Evolutionary conservation across 148 eudicot genomes (phyloP).

Genomic region (Silene uniflora): DNA sequence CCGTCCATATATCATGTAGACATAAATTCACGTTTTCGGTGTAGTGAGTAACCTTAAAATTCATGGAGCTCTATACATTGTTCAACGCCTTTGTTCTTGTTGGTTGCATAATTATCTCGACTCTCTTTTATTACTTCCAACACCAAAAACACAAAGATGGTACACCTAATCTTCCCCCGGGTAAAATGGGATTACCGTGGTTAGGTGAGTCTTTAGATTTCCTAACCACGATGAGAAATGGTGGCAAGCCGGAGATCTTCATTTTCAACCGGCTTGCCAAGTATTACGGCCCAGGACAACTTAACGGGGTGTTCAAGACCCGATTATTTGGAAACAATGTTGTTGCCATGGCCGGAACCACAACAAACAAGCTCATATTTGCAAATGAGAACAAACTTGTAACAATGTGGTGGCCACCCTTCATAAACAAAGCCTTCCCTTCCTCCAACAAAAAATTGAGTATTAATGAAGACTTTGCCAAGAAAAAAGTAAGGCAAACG

Average conservation of each 20-base stretch:
- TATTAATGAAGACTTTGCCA: constrained; percentile 16
- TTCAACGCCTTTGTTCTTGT: background rate
- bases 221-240: constrained; percentile 35
- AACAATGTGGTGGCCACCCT: constrained; percentile 37
- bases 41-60: background rate
- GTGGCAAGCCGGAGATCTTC: constrained; percentile 36
- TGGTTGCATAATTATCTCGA: constrained; percentile 7
- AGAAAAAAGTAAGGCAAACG: constrained; percentile 32
- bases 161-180: constrained; percentile 27
- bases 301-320: constrained; percentile 25
- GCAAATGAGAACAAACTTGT: constrained; percentile 36
- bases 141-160: constrained; percentile 13
- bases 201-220: constrained; percentile 37
- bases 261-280: constrained; percentile 32
- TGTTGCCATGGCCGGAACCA: constrained; percentile 28
- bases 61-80: constrained; percentile 1
- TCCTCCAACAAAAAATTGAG: constrained; percentile 7
- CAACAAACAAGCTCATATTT: constrained; percentile 35
- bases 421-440: constrained; percentile 37
- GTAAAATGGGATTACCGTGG: constrained; percentile 35
- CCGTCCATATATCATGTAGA: background rate
- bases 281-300: constrained; percentile 16
- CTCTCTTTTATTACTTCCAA: background rate
- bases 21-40: background rate
- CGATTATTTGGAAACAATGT: constrained; percentile 27